phyloP scores from a whole-genome alignment of 2,329 filamentous ascomycete species.

The Periglandula ipomoeae region DNA sequence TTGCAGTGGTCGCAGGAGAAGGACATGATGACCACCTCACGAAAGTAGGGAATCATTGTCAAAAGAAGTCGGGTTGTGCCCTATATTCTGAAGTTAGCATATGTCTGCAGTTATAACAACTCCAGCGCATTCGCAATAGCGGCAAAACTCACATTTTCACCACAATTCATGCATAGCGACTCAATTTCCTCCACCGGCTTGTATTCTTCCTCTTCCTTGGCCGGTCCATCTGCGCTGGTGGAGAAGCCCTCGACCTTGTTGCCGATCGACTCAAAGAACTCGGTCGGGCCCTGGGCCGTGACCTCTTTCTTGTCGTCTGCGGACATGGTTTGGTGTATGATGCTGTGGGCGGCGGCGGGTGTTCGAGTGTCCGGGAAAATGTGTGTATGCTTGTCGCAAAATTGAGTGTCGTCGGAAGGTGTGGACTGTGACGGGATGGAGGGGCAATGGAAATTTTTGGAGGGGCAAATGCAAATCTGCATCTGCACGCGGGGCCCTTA shows the following conservation, averaged over 20 bases:
- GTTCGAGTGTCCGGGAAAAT: not conserved
- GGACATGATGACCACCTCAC: slow-evolving; percentile 95
- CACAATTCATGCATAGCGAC: slow-evolving; percentile 80
- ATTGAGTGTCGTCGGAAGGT: not conserved
- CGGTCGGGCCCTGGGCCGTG: slow-evolving; percentile 30
- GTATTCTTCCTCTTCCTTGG: slow-evolving; percentile 34
- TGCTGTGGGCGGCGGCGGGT: not conserved
- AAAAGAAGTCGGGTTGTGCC: slow-evolving; percentile 80
- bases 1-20: slow-evolving; percentile 87
- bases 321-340: slow-evolving; percentile 27
- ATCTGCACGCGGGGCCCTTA: not conserved
- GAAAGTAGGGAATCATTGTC: slow-evolving; percentile 92
- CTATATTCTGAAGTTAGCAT: slow-evolving; percentile 34
- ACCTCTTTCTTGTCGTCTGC: slow-evolving; percentile 28
- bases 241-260: slow-evolving; percentile 48
- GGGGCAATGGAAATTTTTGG: not conserved
- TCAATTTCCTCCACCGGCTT: slow-evolving; percentile 60
- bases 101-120: too few species aligned
- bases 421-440: not conserved
- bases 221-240: slow-evolving; percentile 25
- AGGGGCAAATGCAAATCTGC: not conserved
- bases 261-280: slow-evolving; percentile 56
- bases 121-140: too few species aligned
- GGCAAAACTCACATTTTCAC: slow-evolving; percentile 59
- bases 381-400: not conserved